A percentile compares a stretch with the other conserved stretches of the same genome.
Evolutionary conservation across 495 filamentous ascomycete genomes (phyloP).

Genomic region (Penicillium daleae): DNA sequence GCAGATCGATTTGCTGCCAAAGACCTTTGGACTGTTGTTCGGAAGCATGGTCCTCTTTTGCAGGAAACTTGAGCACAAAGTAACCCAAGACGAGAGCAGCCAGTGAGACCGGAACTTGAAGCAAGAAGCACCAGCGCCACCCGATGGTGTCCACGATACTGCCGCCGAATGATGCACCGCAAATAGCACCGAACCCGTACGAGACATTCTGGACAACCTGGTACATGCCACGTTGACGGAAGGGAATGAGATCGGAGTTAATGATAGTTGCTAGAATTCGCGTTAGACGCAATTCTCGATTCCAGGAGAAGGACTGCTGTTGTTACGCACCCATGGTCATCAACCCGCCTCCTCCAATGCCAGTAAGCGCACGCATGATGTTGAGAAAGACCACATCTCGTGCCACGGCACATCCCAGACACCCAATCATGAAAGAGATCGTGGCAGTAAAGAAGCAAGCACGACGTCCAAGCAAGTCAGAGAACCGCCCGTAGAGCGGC

Average conservation of each 20-base stretch:
- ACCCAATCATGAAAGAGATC: slow-evolving; percentile 48
- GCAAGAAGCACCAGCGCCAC: slow-evolving; percentile 63
- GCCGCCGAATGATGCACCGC: slow-evolving; percentile 69
- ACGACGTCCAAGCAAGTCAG: slow-evolving; percentile 49
- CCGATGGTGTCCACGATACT: slow-evolving; percentile 66
- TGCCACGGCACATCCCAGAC: slow-evolving; percentile 52
- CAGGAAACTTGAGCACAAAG: slow-evolving; percentile 54
- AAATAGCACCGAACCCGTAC: slow-evolving; percentile 65
- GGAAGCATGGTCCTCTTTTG: slow-evolving; percentile 16
- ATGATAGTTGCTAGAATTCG: slow-evolving; percentile 58
- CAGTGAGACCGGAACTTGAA: slow-evolving; percentile 55
- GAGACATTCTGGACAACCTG: slow-evolving; percentile 65
- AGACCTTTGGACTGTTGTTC: slow-evolving; percentile 38
- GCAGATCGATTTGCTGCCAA: slow-evolving; percentile 61
- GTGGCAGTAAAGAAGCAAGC: slow-evolving; percentile 48
- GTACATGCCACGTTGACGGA: slow-evolving; percentile 65
- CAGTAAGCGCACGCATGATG: slow-evolving; percentile 75
- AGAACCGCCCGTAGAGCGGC: slow-evolving; percentile 52
- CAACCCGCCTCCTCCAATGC: slow-evolving; percentile 62
- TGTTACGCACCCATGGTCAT: slow-evolving; percentile 61
- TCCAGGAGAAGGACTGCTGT: background rate
- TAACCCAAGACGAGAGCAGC: slow-evolving; percentile 58
- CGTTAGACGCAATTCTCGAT: background rate
- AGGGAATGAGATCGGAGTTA: slow-evolving; percentile 68
- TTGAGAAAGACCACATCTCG: slow-evolving; percentile 67